phyloP scores from a whole-genome alignment of 257 asterid species.

The Solanum sitiens region DNA sequence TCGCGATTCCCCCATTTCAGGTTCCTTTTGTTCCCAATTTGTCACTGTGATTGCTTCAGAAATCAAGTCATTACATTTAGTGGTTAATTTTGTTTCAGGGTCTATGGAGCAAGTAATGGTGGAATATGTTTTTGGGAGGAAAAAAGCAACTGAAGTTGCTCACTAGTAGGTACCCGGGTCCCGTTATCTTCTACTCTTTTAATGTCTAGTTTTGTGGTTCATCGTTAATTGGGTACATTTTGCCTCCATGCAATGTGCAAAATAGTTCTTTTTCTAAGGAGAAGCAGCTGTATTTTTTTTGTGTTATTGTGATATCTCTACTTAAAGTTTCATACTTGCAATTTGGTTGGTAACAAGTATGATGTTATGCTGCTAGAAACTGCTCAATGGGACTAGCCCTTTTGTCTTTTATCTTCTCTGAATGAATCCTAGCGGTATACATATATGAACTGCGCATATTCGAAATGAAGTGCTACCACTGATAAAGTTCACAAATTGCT shows the following conservation, averaged over 20 bases:
- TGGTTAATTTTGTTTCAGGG: constrained; percentile 18
- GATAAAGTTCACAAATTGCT: neutral
- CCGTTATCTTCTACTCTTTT: neutral
- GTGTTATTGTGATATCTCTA: neutral
- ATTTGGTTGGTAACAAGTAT: neutral
- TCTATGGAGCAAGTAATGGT: constrained; percentile 46
- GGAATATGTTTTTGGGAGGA: constrained; percentile 68
- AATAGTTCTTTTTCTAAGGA: neutral
- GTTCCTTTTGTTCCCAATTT: neutral
- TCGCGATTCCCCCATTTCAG: neutral
- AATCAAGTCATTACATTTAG: neutral
- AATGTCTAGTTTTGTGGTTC: neutral
- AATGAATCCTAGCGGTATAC: neutral
- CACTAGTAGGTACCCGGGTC: constrained; percentile 55
- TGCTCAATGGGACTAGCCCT: neutral
- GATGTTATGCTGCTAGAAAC: neutral
- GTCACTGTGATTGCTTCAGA: neutral
- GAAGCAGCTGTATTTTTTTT: neutral
- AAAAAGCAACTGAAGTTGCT: constrained; percentile 81
- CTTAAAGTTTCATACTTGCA: neutral
- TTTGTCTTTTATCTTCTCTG: neutral
- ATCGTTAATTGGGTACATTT: neutral
- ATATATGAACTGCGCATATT: neutral
- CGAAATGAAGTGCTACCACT: neutral
- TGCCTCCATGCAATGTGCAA: neutral